Conservation (phyloP, 169 alveolate species). For the Toxoplasma gondii region DNA sequence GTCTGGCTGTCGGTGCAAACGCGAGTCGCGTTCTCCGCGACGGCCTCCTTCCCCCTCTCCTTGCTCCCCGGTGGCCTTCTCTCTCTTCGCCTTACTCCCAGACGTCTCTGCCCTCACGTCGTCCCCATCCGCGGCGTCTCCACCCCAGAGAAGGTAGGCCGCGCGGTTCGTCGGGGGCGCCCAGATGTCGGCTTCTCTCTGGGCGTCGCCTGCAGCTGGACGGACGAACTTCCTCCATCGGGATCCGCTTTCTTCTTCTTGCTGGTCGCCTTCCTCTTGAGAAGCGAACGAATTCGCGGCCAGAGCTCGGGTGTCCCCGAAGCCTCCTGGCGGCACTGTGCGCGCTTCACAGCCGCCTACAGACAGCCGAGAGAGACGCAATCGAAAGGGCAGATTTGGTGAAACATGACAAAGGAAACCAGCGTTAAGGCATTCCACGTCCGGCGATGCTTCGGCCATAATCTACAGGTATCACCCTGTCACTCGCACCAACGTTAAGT, state of each 20-base stretch:
- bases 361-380: background rate
- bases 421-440: too few species aligned
- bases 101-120: background rate
- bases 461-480: too few species aligned
- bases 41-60: background rate
- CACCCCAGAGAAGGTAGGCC: background rate
- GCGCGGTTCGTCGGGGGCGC: background rate
- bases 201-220: background rate
- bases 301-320: background rate
- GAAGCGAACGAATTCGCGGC: background rate
- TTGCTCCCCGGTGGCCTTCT: background rate
- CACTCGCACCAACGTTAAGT: too few species aligned
- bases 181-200: background rate
- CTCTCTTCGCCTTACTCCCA: background rate
- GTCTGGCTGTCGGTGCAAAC: too few species aligned
- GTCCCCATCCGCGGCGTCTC: background rate
- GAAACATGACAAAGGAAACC: too few species aligned
- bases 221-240: background rate
- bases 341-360: background rate
- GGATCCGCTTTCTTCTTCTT: background rate
- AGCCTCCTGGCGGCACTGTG: background rate
- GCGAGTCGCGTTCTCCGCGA: background rate
- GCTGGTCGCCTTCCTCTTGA: background rate
- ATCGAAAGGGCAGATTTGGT: too few species aligned
- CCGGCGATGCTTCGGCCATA: too few species aligned